Percentiles rank a stretch among this genome's conserved stretches.
These are phyloP conservation scores for Cyclocybe cylindracea DNA, from an alignment of 768 basidiomycete species.

Conservation along the genomic window DNA sequence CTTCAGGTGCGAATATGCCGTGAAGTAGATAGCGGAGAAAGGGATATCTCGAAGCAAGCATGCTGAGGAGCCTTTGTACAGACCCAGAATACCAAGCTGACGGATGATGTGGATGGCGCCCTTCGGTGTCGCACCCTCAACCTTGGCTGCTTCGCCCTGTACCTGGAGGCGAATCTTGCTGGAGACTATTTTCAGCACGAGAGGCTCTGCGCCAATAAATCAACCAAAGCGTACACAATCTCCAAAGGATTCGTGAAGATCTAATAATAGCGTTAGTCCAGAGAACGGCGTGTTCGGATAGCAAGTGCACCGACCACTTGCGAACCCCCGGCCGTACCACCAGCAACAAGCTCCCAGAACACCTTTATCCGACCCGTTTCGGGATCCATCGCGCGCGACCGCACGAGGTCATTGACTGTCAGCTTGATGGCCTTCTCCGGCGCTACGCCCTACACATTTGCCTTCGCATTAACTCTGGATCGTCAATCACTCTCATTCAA, in stretches of 20 bases:
- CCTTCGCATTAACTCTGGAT: constrained; percentile 1
- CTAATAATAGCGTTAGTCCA: constrained; percentile 40
- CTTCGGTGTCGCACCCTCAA: constrained; percentile 76
- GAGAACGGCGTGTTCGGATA: not conserved
- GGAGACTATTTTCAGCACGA: constrained; percentile 2
- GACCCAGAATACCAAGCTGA: constrained; percentile 87
- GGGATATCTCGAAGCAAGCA: constrained; percentile 96
- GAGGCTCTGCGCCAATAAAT: constrained; percentile 6
- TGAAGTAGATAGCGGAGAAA: constrained; percentile 93
- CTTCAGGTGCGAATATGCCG: constrained; percentile 87
- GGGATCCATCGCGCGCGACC: constrained; percentile 83
- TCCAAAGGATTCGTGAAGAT: constrained; percentile 97
- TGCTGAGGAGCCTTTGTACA: constrained; percentile 92
- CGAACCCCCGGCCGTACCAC: constrained; percentile 92
- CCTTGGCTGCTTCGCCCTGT: constrained; percentile 93
- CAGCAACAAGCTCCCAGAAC: constrained; percentile 90
- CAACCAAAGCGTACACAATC: constrained; percentile 69
- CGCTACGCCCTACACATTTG: constrained; percentile 72
- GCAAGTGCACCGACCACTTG: constrained; percentile 68
- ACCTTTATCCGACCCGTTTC: constrained; percentile 94
- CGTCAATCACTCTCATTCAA: not conserved
- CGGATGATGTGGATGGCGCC: constrained; percentile 93
- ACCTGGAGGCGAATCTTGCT: constrained; percentile 94
- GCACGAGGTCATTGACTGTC: constrained; percentile 92
- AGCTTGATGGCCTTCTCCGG: constrained; percentile 98